Conservation (phyloP, 148 eudicot species). For the Heliamphora exappendiculata region DNA sequence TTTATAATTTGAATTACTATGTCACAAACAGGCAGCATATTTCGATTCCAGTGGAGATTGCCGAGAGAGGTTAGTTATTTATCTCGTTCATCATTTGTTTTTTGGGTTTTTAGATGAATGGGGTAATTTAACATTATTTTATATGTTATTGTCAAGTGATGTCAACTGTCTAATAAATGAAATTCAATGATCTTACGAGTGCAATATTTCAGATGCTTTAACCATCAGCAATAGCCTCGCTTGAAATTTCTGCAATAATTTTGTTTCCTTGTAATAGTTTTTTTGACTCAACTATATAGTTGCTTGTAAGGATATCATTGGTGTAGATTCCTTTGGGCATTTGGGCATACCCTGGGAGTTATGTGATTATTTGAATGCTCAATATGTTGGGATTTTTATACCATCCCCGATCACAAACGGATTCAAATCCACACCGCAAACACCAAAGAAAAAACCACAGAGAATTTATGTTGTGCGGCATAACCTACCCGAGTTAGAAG, state of each 20-base stretch:
- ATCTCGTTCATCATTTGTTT: neutral
- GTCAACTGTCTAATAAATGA: neutral
- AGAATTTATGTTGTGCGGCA: too few relatives aligned
- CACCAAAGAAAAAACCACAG: too few relatives aligned
- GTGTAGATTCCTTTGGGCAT: neutral
- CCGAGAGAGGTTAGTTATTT: neutral
- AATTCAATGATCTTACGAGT: neutral
- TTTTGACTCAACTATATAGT: neutral
- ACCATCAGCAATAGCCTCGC: neutral
- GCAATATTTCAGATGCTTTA: neutral
- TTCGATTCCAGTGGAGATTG: neutral
- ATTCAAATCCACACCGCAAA: too few relatives aligned
- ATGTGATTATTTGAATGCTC: too few relatives aligned
- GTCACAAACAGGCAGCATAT: neutral
- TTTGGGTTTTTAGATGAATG: neutral
- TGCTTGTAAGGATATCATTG: neutral
- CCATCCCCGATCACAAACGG: too few relatives aligned
- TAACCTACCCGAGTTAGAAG: too few relatives aligned
- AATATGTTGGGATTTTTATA: too few relatives aligned
- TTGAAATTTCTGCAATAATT: neutral
- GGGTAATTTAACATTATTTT: neutral
- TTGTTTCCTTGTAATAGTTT: neutral
- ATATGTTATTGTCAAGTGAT: neutral
- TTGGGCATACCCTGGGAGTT: too few relatives aligned
- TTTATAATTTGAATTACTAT: neutral